Evolutionary conservation across 2,329 filamentous ascomycete species (phyloP), one percentile per base, ranked within the genome.

Genomic region (Aspergillus sp.): DNA sequence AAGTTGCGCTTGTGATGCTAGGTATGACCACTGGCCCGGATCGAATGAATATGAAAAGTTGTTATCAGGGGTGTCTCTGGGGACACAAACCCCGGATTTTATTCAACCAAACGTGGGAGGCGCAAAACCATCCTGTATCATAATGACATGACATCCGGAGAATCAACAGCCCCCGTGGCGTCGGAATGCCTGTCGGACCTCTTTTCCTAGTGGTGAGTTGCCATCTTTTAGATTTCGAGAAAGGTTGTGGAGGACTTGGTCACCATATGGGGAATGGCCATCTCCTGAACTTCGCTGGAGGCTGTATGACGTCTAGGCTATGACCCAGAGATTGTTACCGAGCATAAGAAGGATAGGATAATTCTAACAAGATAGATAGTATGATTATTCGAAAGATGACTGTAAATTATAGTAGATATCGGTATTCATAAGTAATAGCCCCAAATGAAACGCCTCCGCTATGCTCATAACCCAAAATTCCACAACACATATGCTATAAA

Each of bases 91-190:
- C 29, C 29, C 28, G 28, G 10, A 5, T 46, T 33, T 40, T 46
- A 46, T 41, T 46, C 38, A 46, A 7, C 36, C 8, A 12, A 10
- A 32, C 42, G 27, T 26, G 41, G 42, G 44, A 40, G 35, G 26
- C 12, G 26, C 26, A 29, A 27, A 29, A 29, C 41, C 36, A 46
- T 35, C 7, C 7, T 10, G 34, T 40, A 43, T 52, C 48, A 52
- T 45, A 29, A 43, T 48, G 48, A 52, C 32, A 47, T 27, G 28
- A 8, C 32, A 42, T 26, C 30, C 30, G 8, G 30, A 32, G 30
- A 32, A 32, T 32, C 6, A 19, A 28, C 7, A 4, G 8, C 8
- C 19, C 19, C 36, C 10, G 27, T 39, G 19, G 36, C n/a, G 12
- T 8, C 36, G 36, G 36, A 32, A 39, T 19, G 36, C 12, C n/a